These are phyloP conservation scores for Fusarium scirpi DNA, from an alignment of 2,329 filamentous ascomycete genomes.

Conservation along the genomic window DNA sequence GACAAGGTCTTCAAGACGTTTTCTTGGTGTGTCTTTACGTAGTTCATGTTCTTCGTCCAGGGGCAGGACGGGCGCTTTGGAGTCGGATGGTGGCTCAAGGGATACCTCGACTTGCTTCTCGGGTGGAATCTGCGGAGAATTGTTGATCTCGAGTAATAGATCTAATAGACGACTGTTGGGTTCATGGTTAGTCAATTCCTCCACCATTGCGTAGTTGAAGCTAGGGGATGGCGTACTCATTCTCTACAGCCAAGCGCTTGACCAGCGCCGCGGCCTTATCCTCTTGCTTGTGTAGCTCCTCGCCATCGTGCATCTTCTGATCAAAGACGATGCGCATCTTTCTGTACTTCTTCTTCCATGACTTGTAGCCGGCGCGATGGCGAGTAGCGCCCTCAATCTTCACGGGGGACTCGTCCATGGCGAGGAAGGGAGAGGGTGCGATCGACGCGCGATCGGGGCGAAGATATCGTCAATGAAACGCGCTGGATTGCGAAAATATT, in stretches of 20 bases:
- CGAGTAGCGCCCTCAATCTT: constrained; percentile 60
- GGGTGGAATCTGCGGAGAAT: constrained; percentile 79
- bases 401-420: constrained; percentile 53
- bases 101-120: constrained; percentile 80
- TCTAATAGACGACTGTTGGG: constrained; percentile 82
- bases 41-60: constrained; percentile 52
- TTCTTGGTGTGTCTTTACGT: constrained; percentile 59
- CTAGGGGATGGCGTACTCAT: constrained; percentile 75
- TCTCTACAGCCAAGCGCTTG: constrained; percentile 87
- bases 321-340: constrained; percentile 89
- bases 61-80: constrained; percentile 50
- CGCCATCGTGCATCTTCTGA: constrained; percentile 81
- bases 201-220: neutral
- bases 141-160: constrained; percentile 89
- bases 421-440: constrained; percentile 23
- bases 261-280: constrained; percentile 84
- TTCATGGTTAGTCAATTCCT: constrained; percentile 32
- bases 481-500: constrained; percentile 6
- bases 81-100: constrained; percentile 58
- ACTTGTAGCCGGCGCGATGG: constrained; percentile 68
- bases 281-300: constrained; percentile 83
- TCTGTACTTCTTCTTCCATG: constrained; percentile 93
- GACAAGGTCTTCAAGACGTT: constrained; percentile 64
- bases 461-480: constrained; percentile 17
- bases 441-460: constrained; percentile 16